A percentile compares a stretch with the other conserved stretches of the same genome.
These are phyloP conservation scores for Candolleomyces efflorescens DNA, from an alignment of 768 basidiomycete species.

Conservation along the genomic window DNA sequence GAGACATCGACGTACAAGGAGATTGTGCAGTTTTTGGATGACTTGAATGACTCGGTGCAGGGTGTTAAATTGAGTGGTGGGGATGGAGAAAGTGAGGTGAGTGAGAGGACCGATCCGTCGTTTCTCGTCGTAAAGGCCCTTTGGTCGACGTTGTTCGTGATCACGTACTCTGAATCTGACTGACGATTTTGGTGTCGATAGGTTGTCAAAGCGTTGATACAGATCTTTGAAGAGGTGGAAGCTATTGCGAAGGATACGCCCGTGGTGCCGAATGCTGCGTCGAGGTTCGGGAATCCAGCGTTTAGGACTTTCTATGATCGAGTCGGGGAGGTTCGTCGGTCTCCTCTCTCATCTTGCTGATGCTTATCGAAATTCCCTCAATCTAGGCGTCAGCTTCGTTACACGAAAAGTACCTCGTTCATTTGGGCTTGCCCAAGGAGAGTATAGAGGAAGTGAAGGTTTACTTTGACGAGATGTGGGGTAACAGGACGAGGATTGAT, in stretches of 20 bases:
- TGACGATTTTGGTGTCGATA: slow-evolving; percentile 25
- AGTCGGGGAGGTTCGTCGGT: slow-evolving; percentile 62
- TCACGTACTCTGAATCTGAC: background rate
- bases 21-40: slow-evolving; percentile 66
- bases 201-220: slow-evolving; percentile 61
- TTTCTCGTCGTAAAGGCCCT: too few species aligned
- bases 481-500: slow-evolving; percentile 87
- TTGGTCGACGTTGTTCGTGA: background rate
- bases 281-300: slow-evolving; percentile 96
- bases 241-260: slow-evolving; percentile 66
- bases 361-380: too few species aligned
- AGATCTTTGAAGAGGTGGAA: slow-evolving; percentile 64
- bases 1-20: slow-evolving; percentile 62
- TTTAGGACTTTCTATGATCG: slow-evolving; percentile 90
- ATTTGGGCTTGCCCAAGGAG: slow-evolving; percentile 55
- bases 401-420: slow-evolving; percentile 52
- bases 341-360: too few species aligned
- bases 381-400: slow-evolving; percentile 56
- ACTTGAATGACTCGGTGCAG: slow-evolving; percentile 70
- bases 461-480: slow-evolving; percentile 90
- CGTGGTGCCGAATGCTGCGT: slow-evolving; percentile 84
- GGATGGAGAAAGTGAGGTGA: slow-evolving; percentile 53
- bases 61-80: slow-evolving; percentile 72
- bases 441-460: slow-evolving; percentile 65
- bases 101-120: too few species aligned